Base-by-base conservation (phyloP, 305 asterid genomes). In the Plantago lanceolata region DNA sequence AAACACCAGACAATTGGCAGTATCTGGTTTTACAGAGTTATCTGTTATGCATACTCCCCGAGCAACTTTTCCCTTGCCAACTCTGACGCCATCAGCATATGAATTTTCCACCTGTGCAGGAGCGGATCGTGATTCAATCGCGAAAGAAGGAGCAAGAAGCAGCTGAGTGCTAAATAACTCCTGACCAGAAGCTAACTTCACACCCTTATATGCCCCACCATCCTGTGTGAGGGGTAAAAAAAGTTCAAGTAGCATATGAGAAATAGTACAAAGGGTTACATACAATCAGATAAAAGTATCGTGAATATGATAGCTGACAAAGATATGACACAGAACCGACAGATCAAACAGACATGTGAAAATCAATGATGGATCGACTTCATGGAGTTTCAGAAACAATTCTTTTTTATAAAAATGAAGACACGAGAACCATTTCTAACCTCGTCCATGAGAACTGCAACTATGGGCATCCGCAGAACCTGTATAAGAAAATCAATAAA, bases 381-480 rank as follows among this genome's bases (percentile, higher is more conserved):
- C 49, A 28, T 49, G 57, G 51, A 67, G 67, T 64, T 47, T 59
- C 50, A 65, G 47, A 29, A 69, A 60, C 52, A 55, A 40, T 67
- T 48, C 54, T 18, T 31, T 28, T 28, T 48, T 48, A 64, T 13
- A 55, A 24, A 0, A 19, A 35, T 13, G 68, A 37, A 37, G 26
- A 40, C 68, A 51, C 16, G 47, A 61, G 40, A 19, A 29, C 45
- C 57, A 53, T 31, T 67, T 63, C 72, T 17, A 54, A 93, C 99
- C 97, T 89, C 81, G 67, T 85, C 88, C 71, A 68, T 67, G 73
- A 89, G 92, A 43, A 87, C 71, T 68, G 80, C 70, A 71, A 40
- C 76, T 48, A 84, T 70, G 63, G 94, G 87, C 96, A 93, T 89
- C 66, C 95, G 88, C 75, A 87, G 76, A 71, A 85, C 99, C 99